Conservation (phyloP, 2,329 filamentous ascomycete genomes). For the Trichoderma sp. region DNA sequence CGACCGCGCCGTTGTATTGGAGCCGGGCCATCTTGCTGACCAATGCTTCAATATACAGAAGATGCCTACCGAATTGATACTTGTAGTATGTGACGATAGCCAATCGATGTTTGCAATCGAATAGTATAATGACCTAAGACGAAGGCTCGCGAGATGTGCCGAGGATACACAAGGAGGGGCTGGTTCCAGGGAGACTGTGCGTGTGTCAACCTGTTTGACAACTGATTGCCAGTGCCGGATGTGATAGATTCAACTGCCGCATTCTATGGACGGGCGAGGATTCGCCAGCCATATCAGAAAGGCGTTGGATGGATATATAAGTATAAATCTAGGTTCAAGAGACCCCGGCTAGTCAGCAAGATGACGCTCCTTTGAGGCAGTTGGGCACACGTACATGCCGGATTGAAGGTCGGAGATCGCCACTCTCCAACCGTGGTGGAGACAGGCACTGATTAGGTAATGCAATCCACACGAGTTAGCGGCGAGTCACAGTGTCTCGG, state of each 20-base stretch:
- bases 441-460: conserved; percentile 11
- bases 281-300: neutral
- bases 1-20: conserved; percentile 62
- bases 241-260: conserved; percentile 1
- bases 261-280: conserved; percentile 4
- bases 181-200: neutral
- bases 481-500: neutral
- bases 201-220: conserved; percentile 13
- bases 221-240: conserved; percentile 6
- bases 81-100: neutral
- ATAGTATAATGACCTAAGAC: neutral
- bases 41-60: neutral
- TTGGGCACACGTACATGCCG: conserved; percentile 6
- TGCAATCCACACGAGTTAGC: neutral
- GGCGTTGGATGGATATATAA: neutral
- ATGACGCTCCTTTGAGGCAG: conserved; percentile 16
- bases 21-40: conserved; percentile 1
- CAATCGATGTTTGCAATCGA: neutral
- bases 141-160: neutral
- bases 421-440: conserved; percentile 34
- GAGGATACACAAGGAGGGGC: neutral
- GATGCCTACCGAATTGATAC: neutral
- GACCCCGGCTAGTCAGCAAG: conserved; percentile 17
- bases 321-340: neutral
- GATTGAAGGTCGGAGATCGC: conserved; percentile 39